Percentiles rank a stretch among this genome's conserved stretches.
These are phyloP conservation scores for Apiospora aurea DNA, from an alignment of 2,329 filamentous ascomycete genomes.

Conservation along the genomic window DNA sequence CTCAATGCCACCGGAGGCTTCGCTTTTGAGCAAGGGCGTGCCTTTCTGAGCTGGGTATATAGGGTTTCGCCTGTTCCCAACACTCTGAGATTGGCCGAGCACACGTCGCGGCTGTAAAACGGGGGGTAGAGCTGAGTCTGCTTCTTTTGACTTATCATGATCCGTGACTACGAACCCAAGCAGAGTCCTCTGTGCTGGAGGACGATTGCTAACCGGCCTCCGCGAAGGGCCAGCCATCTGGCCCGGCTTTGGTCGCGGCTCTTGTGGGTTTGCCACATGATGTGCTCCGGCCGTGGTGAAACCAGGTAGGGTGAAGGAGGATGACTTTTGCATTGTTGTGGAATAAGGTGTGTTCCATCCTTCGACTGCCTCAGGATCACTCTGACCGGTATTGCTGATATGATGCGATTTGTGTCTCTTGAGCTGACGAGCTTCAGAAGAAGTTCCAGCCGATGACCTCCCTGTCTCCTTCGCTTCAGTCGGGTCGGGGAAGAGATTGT, in stretches of 20 bases:
- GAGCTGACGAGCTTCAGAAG: slow-evolving; percentile 31
- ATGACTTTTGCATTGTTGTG: slow-evolving; percentile 68
- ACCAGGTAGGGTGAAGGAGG: slow-evolving; percentile 66
- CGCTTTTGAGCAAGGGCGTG: slow-evolving; percentile 23
- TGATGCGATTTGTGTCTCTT: slow-evolving; percentile 40
- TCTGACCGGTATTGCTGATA: slow-evolving; percentile 46
- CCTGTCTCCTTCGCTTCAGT: slow-evolving; percentile 48
- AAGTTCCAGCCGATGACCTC: slow-evolving; percentile 30
- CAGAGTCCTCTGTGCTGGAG: slow-evolving; percentile 40
- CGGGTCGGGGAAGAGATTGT: slow-evolving; percentile 75
- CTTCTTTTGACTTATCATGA: slow-evolving; percentile 41
- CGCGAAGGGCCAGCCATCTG: slow-evolving; percentile 26
- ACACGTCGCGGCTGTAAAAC: neutral
- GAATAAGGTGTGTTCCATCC: slow-evolving; percentile 50
- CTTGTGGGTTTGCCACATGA: slow-evolving; percentile 46
- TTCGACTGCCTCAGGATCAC: slow-evolving; percentile 44
- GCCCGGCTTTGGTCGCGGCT: slow-evolving; percentile 33
- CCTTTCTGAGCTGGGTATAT: slow-evolving; percentile 1
- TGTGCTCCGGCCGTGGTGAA: slow-evolving; percentile 70
- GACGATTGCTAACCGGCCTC: slow-evolving; percentile 32
- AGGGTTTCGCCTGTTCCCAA: neutral
- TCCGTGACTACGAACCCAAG: slow-evolving; percentile 41
- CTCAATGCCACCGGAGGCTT: slow-evolving; percentile 37
- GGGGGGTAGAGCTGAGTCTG: neutral
- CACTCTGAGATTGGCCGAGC: slow-evolving; percentile 18